A percentile compares a stretch with the other conserved stretches of the same genome.
phyloP scores from a whole-genome alignment of 441 rosid species.

The Populus hybrid region DNA sequence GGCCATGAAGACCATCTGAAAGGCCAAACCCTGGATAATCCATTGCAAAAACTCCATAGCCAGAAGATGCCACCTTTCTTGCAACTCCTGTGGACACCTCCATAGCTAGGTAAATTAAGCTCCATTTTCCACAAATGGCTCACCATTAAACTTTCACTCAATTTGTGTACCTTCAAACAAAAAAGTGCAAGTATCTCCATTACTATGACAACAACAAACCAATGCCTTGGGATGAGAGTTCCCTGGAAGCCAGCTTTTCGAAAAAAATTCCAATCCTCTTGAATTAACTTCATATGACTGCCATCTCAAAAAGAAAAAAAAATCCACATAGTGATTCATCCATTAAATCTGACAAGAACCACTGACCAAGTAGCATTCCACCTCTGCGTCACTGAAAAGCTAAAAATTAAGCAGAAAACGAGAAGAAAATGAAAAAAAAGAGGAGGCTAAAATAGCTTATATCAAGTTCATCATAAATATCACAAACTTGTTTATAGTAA shows the following conservation, averaged over 20 bases:
- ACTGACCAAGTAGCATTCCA: too few species aligned
- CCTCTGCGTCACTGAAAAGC: too few species aligned
- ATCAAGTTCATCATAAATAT: too few species aligned
- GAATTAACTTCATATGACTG: constrained; percentile 68
- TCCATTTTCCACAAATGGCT: not conserved
- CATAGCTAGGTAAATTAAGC: not conserved
- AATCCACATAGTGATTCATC: not conserved
- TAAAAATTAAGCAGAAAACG: too few species aligned
- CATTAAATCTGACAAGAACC: too few species aligned
- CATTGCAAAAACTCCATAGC: constrained; percentile 89
- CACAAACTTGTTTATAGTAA: too few species aligned
- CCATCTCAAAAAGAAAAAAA: not conserved
- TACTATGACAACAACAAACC: constrained; percentile 87
- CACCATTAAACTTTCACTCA: not conserved
- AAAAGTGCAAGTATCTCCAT: constrained; percentile 92
- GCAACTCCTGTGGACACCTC: constrained; percentile 59
- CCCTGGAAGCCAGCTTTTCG: constrained; percentile 83
- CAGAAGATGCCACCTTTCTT: constrained; percentile 62
- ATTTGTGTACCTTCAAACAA: constrained; percentile 64
- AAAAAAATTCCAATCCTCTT: constrained; percentile 75
- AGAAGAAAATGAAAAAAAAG: too few species aligned
- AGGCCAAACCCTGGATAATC: constrained; percentile 96
- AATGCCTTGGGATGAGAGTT: constrained; percentile 45
- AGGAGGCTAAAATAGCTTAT: too few species aligned
- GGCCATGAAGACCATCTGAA: constrained; percentile 79